Percentiles rank a stretch among this genome's conserved stretches.
Conservation (phyloP, 2,329 filamentous ascomycete species). For the Septoria linicola region DNA sequence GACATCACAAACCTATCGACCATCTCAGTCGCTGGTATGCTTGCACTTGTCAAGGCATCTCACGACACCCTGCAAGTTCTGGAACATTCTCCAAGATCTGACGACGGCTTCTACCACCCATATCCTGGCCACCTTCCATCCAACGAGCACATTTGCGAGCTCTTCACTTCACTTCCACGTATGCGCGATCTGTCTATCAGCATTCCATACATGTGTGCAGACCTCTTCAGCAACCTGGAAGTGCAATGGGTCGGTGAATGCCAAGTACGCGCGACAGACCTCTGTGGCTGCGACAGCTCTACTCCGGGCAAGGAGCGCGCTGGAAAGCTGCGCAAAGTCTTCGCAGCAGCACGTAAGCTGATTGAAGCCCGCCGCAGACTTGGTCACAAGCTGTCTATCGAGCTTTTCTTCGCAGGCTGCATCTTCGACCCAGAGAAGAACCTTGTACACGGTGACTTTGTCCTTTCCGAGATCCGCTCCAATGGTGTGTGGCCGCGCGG, state of each 20-base stretch:
- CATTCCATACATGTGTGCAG: conserved; percentile 49
- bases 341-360: conserved; percentile 45
- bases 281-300: conserved; percentile 47
- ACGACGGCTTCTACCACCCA: conserved; percentile 54
- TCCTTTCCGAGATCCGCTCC: conserved; percentile 44
- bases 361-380: conserved; percentile 41
- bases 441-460: conserved; percentile 52
- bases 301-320: conserved; percentile 36
- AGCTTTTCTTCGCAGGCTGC: conserved; percentile 53
- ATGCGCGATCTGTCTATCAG: conserved; percentile 51
- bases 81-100: conserved; percentile 54
- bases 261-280: conserved; percentile 51
- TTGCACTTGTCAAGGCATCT: conserved; percentile 53
- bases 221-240: conserved; percentile 46
- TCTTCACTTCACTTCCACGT: conserved; percentile 48
- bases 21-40: conserved; percentile 53
- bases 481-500: conserved; percentile 44
- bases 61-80: conserved; percentile 50
- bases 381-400: conserved; percentile 45
- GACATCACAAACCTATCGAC: conserved; percentile 56
- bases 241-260: conserved; percentile 49
- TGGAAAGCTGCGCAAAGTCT: conserved; percentile 42
- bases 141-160: conserved; percentile 50
- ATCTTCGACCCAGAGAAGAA: conserved; percentile 51
- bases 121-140: conserved; percentile 46